Evolutionary conservation across 352 stramenopile genomes (phyloP), one percentile per base, ranked within the genome.

Genomic region (Phytophthora crassamura): DNA sequence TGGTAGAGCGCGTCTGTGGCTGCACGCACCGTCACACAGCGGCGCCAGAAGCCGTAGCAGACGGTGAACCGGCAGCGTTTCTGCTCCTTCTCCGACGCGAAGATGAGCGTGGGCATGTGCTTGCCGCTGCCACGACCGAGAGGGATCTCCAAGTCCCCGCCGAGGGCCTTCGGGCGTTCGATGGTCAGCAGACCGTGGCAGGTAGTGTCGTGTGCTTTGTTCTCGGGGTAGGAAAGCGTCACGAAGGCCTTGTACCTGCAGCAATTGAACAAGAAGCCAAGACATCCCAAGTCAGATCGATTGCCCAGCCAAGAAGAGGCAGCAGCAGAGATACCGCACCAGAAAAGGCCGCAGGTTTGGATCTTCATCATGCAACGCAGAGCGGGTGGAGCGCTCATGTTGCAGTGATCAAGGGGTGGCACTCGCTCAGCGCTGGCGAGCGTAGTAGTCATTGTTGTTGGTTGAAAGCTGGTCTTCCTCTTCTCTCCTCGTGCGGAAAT

Each of bases 351-450:
- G 34, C 25, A 66, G 16, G 46, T 39, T 16, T 36, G 58, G 32
- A 66, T 54, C 18, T 60, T 66, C 58, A 66, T 66, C 2, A 57
- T 32, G 40, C 58, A 60, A 20, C 33, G 40, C 36, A 59, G 58
- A 60, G 18, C 39, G 14, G 51, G 10, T 18, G 51, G 28, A 36
- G 40, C 11, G 22, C 7, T 54, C 58, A 66, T 66, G 32, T 48
- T 42, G 38, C 22, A 4, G n/a, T 39, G 20, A 15, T 47, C 5
- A 25, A 18, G 40, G 15, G 39, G 32, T 59, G 38, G n/a, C 52
- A n/a, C 1, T 11, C 12, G 11, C 25, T 11, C n/a, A n/a, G n/a
- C n/a, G n/a, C n/a, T n/a, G n/a, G n/a, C n/a, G n/a, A n/a, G n/a
- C 6, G 25, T 46, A 3, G n/a, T 46, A 9, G 28, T 42, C 20